A percentile compares a stretch with the other conserved stretches of the same genome.
These are phyloP conservation scores for Pyrenula massariospora DNA, from an alignment of 495 filamentous ascomycete species.

Conservation along the genomic window DNA sequence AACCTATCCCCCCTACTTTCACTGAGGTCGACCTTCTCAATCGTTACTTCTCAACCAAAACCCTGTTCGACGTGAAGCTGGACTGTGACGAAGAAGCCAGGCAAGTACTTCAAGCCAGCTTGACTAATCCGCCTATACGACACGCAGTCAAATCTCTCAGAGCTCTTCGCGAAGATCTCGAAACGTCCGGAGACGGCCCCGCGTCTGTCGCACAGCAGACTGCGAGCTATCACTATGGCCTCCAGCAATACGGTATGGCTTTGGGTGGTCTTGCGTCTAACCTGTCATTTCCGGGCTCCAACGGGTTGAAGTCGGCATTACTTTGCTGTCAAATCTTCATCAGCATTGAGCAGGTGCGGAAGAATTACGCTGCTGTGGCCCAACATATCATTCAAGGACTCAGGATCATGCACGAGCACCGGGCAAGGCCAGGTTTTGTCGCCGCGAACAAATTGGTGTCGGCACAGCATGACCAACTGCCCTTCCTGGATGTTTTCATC, in stretches of 20 bases:
- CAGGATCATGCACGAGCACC: slow-evolving; percentile 6
- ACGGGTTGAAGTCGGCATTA: slow-evolving; percentile 5
- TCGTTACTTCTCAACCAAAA: slow-evolving; percentile 18
- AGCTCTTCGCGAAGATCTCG: slow-evolving; percentile 21
- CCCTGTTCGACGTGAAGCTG: slow-evolving; percentile 13
- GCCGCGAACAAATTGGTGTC: slow-evolving; percentile 13
- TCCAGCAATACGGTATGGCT: slow-evolving; percentile 9
- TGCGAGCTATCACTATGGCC: neutral
- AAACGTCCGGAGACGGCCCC: slow-evolving; percentile 12
- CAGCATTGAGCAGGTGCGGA: slow-evolving; percentile 7
- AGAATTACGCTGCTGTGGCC: slow-evolving; percentile 4
- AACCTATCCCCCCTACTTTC: neutral
- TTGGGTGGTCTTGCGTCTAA: slow-evolving; percentile 6
- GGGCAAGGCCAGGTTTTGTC: slow-evolving; percentile 14
- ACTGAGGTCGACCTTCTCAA: slow-evolving; percentile 11
- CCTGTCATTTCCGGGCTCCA: slow-evolving; percentile 2
- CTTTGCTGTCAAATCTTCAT: slow-evolving; percentile 9
- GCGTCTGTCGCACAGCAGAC: slow-evolving; percentile 10
- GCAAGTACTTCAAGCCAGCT: slow-evolving; percentile 9
- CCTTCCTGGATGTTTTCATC: slow-evolving; percentile 25
- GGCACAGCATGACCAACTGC: slow-evolving; percentile 15
- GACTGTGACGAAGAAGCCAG: slow-evolving; percentile 14
- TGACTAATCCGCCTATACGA: slow-evolving; percentile 21
- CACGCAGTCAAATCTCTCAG: slow-evolving; percentile 24
- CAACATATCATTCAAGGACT: slow-evolving; percentile 7